A percentile compares a stretch with the other conserved stretches of the same genome.
Conservation (phyloP, 108 stramenopile species). For the Bacterosira constricta region DNA sequence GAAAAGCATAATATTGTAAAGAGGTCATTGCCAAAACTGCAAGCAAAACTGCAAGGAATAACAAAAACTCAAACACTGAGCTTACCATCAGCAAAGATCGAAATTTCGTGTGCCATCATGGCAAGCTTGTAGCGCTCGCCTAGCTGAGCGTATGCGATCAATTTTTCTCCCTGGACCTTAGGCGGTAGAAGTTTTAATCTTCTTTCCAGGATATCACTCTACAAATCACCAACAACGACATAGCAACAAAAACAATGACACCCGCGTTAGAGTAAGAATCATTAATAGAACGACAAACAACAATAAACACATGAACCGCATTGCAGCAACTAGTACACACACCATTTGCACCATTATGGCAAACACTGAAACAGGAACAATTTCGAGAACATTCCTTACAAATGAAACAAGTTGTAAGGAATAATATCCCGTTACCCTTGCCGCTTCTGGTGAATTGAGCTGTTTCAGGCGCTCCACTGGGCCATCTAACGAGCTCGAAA, state of each 20-base stretch:
- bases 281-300: too few relatives aligned
- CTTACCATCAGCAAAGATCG: conserved; percentile 65
- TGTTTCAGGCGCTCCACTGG: conserved; percentile 61
- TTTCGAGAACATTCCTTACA: conserved; percentile 58
- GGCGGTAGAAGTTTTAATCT: conserved; percentile 40
- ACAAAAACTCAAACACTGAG: background rate
- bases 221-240: too few relatives aligned
- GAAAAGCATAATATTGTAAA: background rate
- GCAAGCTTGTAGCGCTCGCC: conserved; percentile 57
- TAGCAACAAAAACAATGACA: too few relatives aligned
- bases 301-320: too few relatives aligned
- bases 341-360: conserved; percentile 54
- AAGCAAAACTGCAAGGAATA: background rate
- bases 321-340: too few relatives aligned
- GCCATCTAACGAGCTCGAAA: conserved; percentile 61
- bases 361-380: conserved; percentile 66
- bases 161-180: conserved; percentile 50
- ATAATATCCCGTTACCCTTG: conserved; percentile 58
- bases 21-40: background rate
- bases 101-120: conserved; percentile 62
- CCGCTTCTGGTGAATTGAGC: conserved; percentile 50
- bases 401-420: conserved; percentile 61
- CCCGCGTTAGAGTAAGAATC: too few relatives aligned
- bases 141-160: conserved; percentile 53
- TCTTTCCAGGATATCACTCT: conserved; percentile 41